phyloP scores from a whole-genome alignment of 2,329 filamentous ascomycete genomes.

The Fusarium lateritium region DNA sequence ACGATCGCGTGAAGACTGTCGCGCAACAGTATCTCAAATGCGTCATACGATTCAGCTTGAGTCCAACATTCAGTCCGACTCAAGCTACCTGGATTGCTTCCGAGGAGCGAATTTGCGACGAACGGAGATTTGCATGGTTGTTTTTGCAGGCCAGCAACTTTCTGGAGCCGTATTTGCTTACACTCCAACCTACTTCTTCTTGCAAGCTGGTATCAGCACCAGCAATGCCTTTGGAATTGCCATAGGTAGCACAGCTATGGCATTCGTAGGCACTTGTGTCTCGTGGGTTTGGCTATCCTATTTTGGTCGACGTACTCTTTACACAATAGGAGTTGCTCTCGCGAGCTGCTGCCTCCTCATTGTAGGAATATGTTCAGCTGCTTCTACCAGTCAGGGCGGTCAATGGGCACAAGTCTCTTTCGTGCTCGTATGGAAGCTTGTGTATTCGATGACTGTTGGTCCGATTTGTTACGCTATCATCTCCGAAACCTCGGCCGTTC shows the following conservation, averaged over 20 bases:
- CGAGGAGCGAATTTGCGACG: constrained; percentile 61
- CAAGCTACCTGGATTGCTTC: constrained; percentile 63
- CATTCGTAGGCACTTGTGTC: constrained; percentile 59
- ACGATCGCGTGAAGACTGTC: constrained; percentile 57
- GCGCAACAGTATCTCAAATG: constrained; percentile 74
- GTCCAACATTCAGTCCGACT: constrained; percentile 55
- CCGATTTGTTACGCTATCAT: constrained; percentile 61
- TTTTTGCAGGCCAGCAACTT: constrained; percentile 58
- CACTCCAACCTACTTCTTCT: constrained; percentile 64
- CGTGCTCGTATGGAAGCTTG: constrained; percentile 60
- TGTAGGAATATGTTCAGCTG: constrained; percentile 53
- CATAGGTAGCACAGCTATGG: constrained; percentile 57
- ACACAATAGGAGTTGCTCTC: constrained; percentile 57
- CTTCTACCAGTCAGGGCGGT: constrained; percentile 38
- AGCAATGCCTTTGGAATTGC: constrained; percentile 58
- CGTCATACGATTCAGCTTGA: constrained; percentile 65
- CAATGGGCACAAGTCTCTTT: constrained; percentile 57
- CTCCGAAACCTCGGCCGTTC: constrained; percentile 58
- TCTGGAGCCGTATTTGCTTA: constrained; percentile 58
- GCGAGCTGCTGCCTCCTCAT: constrained; percentile 58
- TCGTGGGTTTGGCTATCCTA: constrained; percentile 54
- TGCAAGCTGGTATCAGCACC: constrained; percentile 59
- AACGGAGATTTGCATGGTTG: constrained; percentile 62
- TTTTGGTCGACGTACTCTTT: constrained; percentile 61
- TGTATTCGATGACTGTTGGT: constrained; percentile 59